Percentiles rank a stretch among this genome's conserved stretches.
These are phyloP conservation scores for Poronia punctata DNA, from an alignment of 495 filamentous ascomycete species.

Conservation along the genomic window DNA sequence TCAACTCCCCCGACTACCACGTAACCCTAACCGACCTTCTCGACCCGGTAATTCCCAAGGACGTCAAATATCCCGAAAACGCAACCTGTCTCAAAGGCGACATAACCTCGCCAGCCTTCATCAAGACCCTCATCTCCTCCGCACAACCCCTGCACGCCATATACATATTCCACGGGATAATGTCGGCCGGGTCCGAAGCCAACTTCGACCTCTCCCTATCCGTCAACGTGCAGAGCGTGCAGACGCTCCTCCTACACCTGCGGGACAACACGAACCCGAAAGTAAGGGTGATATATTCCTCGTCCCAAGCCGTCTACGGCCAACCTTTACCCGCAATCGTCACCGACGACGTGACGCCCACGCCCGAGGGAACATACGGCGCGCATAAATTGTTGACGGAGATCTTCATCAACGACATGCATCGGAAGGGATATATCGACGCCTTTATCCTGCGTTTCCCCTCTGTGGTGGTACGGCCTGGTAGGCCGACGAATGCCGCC, in stretches of 20 bases:
- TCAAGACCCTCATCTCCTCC: conserved; percentile 39
- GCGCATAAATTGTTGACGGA: conserved; percentile 75
- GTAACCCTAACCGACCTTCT: conserved; percentile 61
- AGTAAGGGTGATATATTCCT: conserved; percentile 57
- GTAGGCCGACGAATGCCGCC: conserved; percentile 67
- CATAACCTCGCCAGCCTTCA: conserved; percentile 47
- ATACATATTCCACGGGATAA: conserved; percentile 81
- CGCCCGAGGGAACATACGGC: conserved; percentile 67
- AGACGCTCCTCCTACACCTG: conserved; percentile 55
- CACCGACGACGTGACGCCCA: conserved; percentile 47
- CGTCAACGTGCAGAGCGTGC: conserved; percentile 70
- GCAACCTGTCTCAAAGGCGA: conserved; percentile 53
- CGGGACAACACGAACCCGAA: conserved; percentile 49
- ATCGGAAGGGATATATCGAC: conserved; percentile 61
- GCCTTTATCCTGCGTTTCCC: conserved; percentile 64
- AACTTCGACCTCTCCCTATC: conserved; percentile 65
- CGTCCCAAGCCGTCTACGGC: conserved; percentile 36
- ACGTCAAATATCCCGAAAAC: conserved; percentile 46
- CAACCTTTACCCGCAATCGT: conserved; percentile 28
- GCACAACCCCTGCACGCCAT: conserved; percentile 50
- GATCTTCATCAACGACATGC: conserved; percentile 67
- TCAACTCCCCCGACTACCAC: conserved; percentile 47
- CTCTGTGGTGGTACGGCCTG: conserved; percentile 67
- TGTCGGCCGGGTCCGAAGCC: conserved; percentile 70
- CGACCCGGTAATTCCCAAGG: conserved; percentile 46